Base-by-base conservation (phyloP, 495 filamentous ascomycete genomes). In the Glutinoglossum americanum region DNA sequence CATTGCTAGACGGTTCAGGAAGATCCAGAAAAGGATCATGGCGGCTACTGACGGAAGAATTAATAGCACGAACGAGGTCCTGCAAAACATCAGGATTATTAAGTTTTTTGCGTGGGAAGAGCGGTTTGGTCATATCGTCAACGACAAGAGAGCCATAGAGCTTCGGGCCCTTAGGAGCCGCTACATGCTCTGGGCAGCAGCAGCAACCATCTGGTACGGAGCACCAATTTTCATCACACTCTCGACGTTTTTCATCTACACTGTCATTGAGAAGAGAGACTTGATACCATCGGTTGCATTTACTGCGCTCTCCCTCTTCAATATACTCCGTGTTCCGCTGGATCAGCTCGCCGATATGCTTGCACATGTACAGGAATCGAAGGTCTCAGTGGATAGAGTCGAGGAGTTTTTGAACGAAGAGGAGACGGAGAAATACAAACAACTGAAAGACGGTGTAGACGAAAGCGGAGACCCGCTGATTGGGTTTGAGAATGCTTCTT, bases 91-190 rank as follows among this genome's bases (percentile, higher is more conserved):
- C 62, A 80, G 93, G 33, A 96, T 99, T 64, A 97, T 99, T 78
- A 99, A 99, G 68, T 99, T 89, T 69, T 99, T 99, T 67, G 90
- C 93, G 1, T 99, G 93, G 93, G 93, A 99, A 68, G 81, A 85
- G 60, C 84, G 93, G 9, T 99, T 94, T 69, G 76, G 83, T 49
- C 78, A 81, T 19, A 80, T 88, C 56, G 87, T 99, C 17, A 80
- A 89, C 60, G 90, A 95, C 66, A 94, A 93, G 66, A 78, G 93
- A 54, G 72, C 73, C 19, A 76, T 76, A 3, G 93, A 99, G 66
- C 73, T 99, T 27, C 79, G 76, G 60, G 80, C 83, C 30, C 65
- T 97, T 61, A 81, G 92, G 33, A 78, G 73, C 25, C 77, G 88
- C 59, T 99, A 94, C 68, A 81, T 95, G 55, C 71, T 95, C 27